Base-by-base conservation (phyloP, 331 rosid genomes). In the Acacia pycnantha region DNA sequence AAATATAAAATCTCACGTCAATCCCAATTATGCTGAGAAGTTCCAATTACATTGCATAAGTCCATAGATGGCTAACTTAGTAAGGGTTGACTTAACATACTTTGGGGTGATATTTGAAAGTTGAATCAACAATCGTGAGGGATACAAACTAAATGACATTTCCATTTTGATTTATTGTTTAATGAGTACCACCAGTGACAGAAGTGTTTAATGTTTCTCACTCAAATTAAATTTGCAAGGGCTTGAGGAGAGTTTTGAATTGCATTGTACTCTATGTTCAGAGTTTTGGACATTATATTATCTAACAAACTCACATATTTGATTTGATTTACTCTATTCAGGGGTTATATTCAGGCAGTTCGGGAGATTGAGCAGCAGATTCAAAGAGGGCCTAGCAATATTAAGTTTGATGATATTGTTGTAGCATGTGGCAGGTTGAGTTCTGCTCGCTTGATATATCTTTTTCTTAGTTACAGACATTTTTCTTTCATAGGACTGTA, bases 351-450 rank as follows among this genome's bases (percentile, higher is more conserved):
- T 79, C 91, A 95, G 85, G 92, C 97, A 37, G 29, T 91, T 73
- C 84, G 73, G 83, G 99, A 95, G 91, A 85, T 95, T 69, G 99
- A 93, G 86, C 88, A 82, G 84, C 99, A 95, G 84, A 83, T 91
- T 83, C 92, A 86, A 83, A 58, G 73, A 75, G 94, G 80, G 76
- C 68, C 84, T 26, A 71, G 78, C 78, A 51, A 86, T 37, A 46
- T 81, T 59, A 89, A 88, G 82, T 95, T 93, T 81, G 99, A 95
- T 80, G 98, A 95, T 87, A 87, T 95, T 82, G 99, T 90, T 87
- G 97, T 89, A 67, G 97, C 99, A 64, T 90, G 97, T 86, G 98
- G 98, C 90, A 95, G 98, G 93, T 91, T 85, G 61, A 71, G 77
- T 26, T 81, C 83, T 81, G 61, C 81, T 74, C 74, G 31, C 83